phyloP scores from a whole-genome alignment of 2,329 filamentous ascomycete species.

The Xylariaceae sp. region DNA sequence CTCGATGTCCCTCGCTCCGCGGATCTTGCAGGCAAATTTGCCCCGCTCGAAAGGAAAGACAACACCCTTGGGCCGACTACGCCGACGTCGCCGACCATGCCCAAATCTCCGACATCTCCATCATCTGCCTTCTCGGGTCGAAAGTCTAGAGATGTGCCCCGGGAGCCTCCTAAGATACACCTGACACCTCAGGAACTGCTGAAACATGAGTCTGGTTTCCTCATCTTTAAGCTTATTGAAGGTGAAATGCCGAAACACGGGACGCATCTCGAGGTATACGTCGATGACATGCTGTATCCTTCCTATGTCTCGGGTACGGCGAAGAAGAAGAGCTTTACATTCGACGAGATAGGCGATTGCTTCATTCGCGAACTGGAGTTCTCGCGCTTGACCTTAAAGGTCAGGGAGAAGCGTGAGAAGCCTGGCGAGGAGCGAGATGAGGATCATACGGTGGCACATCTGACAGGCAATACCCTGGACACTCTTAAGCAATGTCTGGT shows the following conservation, averaged over 20 bases:
- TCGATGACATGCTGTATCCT: constrained; percentile 91
- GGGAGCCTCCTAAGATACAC: constrained; percentile 64
- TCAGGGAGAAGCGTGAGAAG: constrained; percentile 72
- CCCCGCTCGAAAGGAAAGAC: constrained; percentile 26
- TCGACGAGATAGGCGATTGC: constrained; percentile 91
- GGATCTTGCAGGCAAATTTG: constrained; percentile 39
- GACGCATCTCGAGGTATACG: constrained; percentile 76
- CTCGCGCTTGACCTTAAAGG: constrained; percentile 80
- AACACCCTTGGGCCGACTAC: constrained; percentile 19
- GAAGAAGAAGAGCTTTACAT: constrained; percentile 58
- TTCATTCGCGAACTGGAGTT: constrained; percentile 97
- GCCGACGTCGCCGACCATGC: constrained; percentile 31
- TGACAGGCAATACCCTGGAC: constrained; percentile 77
- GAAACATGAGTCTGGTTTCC: constrained; percentile 80
- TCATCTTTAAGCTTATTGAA: constrained; percentile 92
- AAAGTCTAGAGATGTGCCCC: constrained; percentile 44
- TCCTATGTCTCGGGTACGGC: constrained; percentile 77
- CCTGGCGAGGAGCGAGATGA: constrained; percentile 59
- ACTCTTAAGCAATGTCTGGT: constrained; percentile 83
- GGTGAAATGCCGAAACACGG: constrained; percentile 72
- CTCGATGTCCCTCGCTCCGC: constrained; percentile 27
- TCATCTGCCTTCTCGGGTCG: constrained; percentile 20
- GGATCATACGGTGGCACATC: constrained; percentile 70
- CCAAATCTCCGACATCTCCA: constrained; percentile 34
- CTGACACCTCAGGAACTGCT: constrained; percentile 73